Evolutionary conservation across 2,329 filamentous ascomycete species (phyloP), one percentile per base, ranked within the genome.

Genomic region (Fusarium protoensiforme): DNA sequence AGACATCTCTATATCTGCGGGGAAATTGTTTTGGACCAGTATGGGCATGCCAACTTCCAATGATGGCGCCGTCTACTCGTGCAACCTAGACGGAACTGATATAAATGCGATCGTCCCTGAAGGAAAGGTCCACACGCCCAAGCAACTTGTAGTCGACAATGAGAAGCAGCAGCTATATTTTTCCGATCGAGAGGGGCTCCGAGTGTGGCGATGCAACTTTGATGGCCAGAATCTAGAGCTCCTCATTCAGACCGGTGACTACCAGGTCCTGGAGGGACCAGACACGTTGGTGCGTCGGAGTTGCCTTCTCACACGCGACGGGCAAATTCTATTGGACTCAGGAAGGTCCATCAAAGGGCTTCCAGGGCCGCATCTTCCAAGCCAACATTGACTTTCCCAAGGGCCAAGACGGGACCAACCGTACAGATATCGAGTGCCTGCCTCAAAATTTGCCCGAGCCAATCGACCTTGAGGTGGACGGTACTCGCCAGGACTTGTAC

Each of bases 251-350:
- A 29, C 29, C 29, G 29, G 29, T 29, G 29, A 29, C 29, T 29
- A 29, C 29, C 29, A 29, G 29, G 29, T 7, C 29, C 29, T 29
- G 29, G 29, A 29, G 29, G 29, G 29, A 29, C 29, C 29, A 29
- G 29, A 29, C 29, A 29, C 29, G 29, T 29, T 78, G 88, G 88
- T 89, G 87, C 63, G 89, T 91, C 10, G 89, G 90, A 2, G 83
- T 92, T 41, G 78, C 85, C 0, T 81, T 91, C 0, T 84, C 85
- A 4, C 79, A 80, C 0, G 67, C 78, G 0, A 78, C 80, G 1
- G 83, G 84, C 16, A 83, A 85, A 46, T 81, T 91, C 53, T 91
- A 87, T 82, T 92, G 89, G 89, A 88, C 87, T 0, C 89, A 91
- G 60, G 91, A 91, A 73, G 89, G 90, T 0, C 80, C 83, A 0